Conservation (phyloP, 139 green algal genomes). For the Tetradesmus lagerheimii region DNA sequence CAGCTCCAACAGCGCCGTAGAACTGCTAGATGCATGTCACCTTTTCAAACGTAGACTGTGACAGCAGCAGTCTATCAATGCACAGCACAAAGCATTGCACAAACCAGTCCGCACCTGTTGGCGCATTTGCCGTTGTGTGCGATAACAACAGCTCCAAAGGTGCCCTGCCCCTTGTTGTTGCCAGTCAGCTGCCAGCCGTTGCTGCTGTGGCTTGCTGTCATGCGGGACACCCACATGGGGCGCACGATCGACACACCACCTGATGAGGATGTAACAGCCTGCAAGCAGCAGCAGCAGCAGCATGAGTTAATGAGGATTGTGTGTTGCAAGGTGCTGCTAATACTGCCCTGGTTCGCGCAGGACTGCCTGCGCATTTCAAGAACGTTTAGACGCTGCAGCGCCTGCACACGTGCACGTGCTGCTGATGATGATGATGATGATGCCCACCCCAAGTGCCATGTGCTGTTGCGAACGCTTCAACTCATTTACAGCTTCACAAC, state of each 20-base stretch:
- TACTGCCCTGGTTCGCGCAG: no score
- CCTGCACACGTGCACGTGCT: no score
- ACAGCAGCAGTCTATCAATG: not conserved
- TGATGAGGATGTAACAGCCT: not conserved
- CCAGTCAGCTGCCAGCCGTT: conserved; percentile 46
- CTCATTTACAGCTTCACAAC: no score
- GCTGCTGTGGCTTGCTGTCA: not conserved
- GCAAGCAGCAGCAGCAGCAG: not conserved
- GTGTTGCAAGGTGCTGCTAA: no score
- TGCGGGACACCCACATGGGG: conserved; percentile 21
- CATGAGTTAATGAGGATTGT: not conserved
- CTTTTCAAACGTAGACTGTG: no score
- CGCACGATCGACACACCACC: conserved; percentile 6
- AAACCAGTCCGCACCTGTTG: conserved; percentile 47
- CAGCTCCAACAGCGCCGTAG: no score
- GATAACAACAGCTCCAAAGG: conserved; percentile 82
- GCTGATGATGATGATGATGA: not conserved
- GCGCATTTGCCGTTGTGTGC: conserved; percentile 91
- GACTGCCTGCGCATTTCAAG: no score
- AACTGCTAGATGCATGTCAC: no score
- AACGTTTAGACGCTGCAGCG: no score
- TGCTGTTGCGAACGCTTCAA: conserved; percentile 33
- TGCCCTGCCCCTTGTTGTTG: conserved; percentile 51
- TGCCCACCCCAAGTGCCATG: conserved; percentile 50
- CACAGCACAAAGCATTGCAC: no score